Evolutionary conservation across 805 yeast genomes (phyloP), one percentile per base, ranked within the genome.

Genomic region (Saturnispora sanitii): DNA sequence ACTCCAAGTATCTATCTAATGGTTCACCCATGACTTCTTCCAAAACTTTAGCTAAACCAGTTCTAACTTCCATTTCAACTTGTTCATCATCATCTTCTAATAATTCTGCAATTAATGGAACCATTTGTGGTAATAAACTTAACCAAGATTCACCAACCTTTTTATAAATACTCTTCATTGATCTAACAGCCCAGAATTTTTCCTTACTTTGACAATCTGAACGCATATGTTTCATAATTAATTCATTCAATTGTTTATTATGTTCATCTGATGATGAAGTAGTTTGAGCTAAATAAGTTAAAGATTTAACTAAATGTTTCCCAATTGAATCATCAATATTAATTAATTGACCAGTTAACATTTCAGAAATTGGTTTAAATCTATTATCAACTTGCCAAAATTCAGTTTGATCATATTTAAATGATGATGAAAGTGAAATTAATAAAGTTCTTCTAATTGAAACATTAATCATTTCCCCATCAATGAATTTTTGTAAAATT

Each of bases 131-230:
- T 52, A 92, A 69, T 66, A 83, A 71, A 26, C 81, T 67, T 49
- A 92, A 71, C 98, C 97, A 92, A 58, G 79, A 85, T 53, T 92
- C 97, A 41, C 97, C 96, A 52, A 87, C 81, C 66, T 83, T 83
- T 49, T 83, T 82, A 70, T 87, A 92, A 25, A 92, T 76, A 20
- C 77, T 68, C 60, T 84, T 85, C 58, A 92, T 71, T 2, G 84
- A 68, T 57, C 80, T 77, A 40, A 85, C 73, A 20, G 96, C 77
- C 90, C 95, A 82, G 49, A 75, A 64, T 56, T 82, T 82, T 53
- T 79, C 86, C 39, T 66, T 65, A 6, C 78, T 56, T 33, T 61
- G 56, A 47, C 78, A 69, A 3, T 70, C 67, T 36, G 79, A 73
- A 65, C 79, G 79, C 71, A 92, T 76, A 53, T 79, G 84, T 17